Base-by-base conservation (phyloP, 176 grass and related monocot species). In the barley (Hordeum vulgare) region DNA sequence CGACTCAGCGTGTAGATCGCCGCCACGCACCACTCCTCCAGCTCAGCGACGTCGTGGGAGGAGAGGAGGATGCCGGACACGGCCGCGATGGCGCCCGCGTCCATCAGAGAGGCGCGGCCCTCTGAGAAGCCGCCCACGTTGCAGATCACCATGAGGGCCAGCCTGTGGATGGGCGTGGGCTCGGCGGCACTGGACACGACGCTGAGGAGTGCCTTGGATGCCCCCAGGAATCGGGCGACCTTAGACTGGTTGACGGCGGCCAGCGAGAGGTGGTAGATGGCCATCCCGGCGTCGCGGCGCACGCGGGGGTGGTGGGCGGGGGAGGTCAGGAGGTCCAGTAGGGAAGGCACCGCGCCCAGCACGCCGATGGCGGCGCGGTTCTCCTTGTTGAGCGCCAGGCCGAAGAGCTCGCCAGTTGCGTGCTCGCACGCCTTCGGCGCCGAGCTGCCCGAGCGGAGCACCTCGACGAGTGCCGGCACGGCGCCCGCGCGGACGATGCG, bases 1-100 rank as follows among this genome's bases (percentile, higher is more conserved):
- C 85, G 82, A 76, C 97, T 96, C 91, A 99, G 86, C 15, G 87
- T 91, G 78, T 99, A 99, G 66, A 99, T 77, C 35, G 87, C 66
- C 39, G 93, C 81, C 17, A n/a, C n/a, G n/a, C n/a, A n/a, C n/a
- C n/a, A n/a, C n/a, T n/a, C n/a, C n/a, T n/a, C n/a, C n/a, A n/a
- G n/a, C n/a, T n/a, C n/a, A n/a, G n/a, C n/a, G n/a, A n/a, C n/a
- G n/a, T n/a, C n/a, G n/a, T n/a, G n/a, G n/a, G n/a, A n/a, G n/a
- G n/a, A n/a, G n/a, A n/a, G n/a, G n/a, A n/a, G n/a, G n/a, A n/a
- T n/a, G n/a, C n/a, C n/a, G n/a, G n/a, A n/a, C n/a, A n/a, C n/a
- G n/a, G n/a, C n/a, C n/a, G n/a, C n/a, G n/a, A n/a, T n/a, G n/a
- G n/a, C n/a, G n/a, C n/a, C n/a, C n/a, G n/a, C n/a, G n/a, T n/a